phyloP scores from a whole-genome alignment of 371 early-diverging fungal genomes.

The Nematocida sp. region DNA sequence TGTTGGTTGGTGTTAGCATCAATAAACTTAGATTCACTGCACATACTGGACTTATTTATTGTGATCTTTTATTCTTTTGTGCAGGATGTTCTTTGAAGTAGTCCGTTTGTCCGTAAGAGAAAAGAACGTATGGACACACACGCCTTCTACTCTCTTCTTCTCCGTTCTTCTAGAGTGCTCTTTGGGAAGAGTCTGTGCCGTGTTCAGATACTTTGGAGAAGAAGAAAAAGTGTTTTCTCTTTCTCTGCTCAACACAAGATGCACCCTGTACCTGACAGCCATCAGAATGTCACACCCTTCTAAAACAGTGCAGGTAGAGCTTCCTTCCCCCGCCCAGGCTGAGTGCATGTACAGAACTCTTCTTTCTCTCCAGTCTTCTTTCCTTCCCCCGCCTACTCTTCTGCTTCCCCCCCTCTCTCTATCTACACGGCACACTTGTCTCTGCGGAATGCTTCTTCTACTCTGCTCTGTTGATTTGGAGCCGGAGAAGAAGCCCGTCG shows the following conservation, averaged over 20 bases:
- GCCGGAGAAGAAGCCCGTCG: conserved; percentile 12
- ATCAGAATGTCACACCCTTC: not conserved
- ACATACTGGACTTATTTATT: no score
- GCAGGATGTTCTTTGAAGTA: no score
- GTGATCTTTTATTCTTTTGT: no score
- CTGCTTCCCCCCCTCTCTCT: not conserved
- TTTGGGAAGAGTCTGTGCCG: not conserved
- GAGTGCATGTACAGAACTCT: not conserved
- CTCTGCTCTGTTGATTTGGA: not conserved
- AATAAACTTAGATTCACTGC: no score
- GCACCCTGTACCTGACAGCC: not conserved
- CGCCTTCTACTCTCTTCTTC: not conserved
- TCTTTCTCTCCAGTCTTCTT: not conserved
- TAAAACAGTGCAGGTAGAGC: not conserved
- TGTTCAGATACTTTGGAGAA: not conserved
- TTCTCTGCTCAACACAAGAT: not conserved
- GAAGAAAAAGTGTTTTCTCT: not conserved
- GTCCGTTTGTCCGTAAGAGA: not conserved
- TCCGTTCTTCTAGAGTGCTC: not conserved
- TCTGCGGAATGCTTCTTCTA: not conserved
- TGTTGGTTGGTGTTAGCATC: no score
- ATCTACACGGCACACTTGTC: not conserved
- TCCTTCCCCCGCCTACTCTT: no score
- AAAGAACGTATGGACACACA: conserved; percentile 4
- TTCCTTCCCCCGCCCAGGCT: not conserved